Conservation (phyloP, 106 monocot genomes). For the Gastrodia elata region DNA sequence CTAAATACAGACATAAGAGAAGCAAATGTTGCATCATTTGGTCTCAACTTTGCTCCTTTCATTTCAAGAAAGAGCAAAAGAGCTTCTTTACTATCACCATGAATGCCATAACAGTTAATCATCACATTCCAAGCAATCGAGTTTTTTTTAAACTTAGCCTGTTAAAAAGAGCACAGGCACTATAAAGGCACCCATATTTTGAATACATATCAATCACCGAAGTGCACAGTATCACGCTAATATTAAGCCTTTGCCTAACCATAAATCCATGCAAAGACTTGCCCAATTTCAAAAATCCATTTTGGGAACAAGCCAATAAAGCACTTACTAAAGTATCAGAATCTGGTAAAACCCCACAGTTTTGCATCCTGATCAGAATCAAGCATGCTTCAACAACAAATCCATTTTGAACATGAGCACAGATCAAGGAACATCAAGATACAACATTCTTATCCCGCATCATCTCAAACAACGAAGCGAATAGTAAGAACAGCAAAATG, state of each 20-base stretch:
- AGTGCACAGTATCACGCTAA: slow-evolving; percentile 35
- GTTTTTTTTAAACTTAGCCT: slow-evolving; percentile 34
- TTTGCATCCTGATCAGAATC: slow-evolving; percentile 48
- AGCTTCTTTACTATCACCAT: slow-evolving; percentile 56
- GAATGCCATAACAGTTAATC: slow-evolving; percentile 56
- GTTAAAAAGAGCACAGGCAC: slow-evolving; percentile 40
- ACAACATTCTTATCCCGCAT: slow-evolving; percentile 58
- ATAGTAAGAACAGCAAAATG: too few relatives aligned
- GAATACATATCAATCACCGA: slow-evolving; percentile 85
- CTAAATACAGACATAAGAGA: slow-evolving; percentile 66
- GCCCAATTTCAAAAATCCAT: slow-evolving; percentile 56
- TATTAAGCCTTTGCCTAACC: slow-evolving; percentile 17
- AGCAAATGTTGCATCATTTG: slow-evolving; percentile 67
- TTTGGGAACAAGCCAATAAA: slow-evolving; percentile 47
- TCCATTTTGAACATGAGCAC: slow-evolving; percentile 59
- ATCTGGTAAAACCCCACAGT: slow-evolving; percentile 50
- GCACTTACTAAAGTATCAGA: slow-evolving; percentile 48
- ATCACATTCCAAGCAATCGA: slow-evolving; percentile 68
- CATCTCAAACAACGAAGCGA: too few relatives aligned
- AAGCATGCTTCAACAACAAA: slow-evolving; percentile 29
- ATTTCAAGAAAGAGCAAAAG: slow-evolving; percentile 47
- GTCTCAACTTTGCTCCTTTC: slow-evolving; percentile 29
- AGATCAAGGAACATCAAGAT: slow-evolving; percentile 68
- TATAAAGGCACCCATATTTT: slow-evolving; percentile 49
- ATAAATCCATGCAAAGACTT: slow-evolving; percentile 66